These are phyloP conservation scores for Ilex asprella DNA, from an alignment of 257 asterid species.

Conservation along the genomic window DNA sequence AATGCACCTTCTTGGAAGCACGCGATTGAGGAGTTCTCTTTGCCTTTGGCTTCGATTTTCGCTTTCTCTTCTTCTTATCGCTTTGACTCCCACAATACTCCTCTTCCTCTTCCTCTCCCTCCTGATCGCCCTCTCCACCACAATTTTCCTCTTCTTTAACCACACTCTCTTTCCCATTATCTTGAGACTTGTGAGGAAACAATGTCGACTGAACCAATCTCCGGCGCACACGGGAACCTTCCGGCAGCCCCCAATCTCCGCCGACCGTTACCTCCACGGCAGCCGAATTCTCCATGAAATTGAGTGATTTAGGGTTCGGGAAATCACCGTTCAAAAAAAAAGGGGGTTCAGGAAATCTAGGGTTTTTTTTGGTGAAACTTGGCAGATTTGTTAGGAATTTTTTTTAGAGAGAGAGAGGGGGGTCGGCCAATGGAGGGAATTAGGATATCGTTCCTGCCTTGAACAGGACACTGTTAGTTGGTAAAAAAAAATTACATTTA, in stretches of 20 bases:
- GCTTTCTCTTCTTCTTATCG: constrained; percentile 26
- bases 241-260: constrained; percentile 8
- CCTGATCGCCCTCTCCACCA: constrained; percentile 14
- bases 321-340: too few relatives aligned
- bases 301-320: too few relatives aligned
- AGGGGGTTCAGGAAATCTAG: too few relatives aligned
- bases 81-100: constrained; percentile 31
- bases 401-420: too few relatives aligned
- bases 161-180: constrained; percentile 22
- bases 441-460: too few relatives aligned
- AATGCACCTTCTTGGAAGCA: constrained; percentile 46
- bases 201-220: constrained; percentile 67
- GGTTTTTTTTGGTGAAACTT: too few relatives aligned
- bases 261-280: too few relatives aligned
- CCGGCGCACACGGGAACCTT: constrained; percentile 38
- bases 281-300: too few relatives aligned
- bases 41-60: constrained; percentile 23
- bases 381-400: too few relatives aligned
- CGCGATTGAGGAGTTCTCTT: constrained; percentile 22
- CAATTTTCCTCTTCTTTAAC: constrained; percentile 15
- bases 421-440: too few relatives aligned
- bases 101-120: constrained; percentile 36
- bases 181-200: constrained; percentile 41
- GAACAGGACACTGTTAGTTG: too few relatives aligned
- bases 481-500: too few relatives aligned